A percentile compares a stretch with the other conserved stretches of the same genome.
These are phyloP conservation scores for Rhizopogon roseolus DNA, from an alignment of 768 basidiomycete genomes.

Conservation along the genomic window DNA sequence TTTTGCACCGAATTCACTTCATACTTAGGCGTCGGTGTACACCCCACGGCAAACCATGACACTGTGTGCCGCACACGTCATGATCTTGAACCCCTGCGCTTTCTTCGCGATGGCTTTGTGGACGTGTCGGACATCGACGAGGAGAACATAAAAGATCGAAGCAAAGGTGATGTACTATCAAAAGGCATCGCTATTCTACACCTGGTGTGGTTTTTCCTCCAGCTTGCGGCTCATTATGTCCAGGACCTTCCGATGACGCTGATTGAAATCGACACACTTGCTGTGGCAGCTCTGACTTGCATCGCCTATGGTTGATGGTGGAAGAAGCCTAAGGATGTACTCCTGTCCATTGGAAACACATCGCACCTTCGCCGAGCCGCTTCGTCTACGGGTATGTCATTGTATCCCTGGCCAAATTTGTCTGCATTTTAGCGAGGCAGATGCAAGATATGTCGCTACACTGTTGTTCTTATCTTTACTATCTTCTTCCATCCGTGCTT, in stretches of 20 bases:
- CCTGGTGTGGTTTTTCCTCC: conserved; percentile 29
- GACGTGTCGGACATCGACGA: conserved; percentile 3
- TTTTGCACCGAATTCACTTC: too few species aligned
- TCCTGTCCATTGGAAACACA: not conserved
- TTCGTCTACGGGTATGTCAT: not conserved
- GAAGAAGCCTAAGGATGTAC: conserved; percentile 34
- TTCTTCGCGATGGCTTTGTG: not conserved
- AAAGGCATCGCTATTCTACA: conserved; percentile 31
- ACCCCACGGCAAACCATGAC: too few species aligned
- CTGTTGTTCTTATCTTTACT: not conserved
- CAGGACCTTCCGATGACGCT: conserved; percentile 25
- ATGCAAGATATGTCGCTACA: not conserved
- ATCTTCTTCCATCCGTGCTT: not conserved
- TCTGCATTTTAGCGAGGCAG: not conserved
- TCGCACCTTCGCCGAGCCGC: not conserved
- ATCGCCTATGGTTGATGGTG: conserved; percentile 33
- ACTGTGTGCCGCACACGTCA: too few species aligned
- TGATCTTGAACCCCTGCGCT: not conserved
- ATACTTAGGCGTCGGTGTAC: too few species aligned
- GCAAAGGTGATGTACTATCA: conserved; percentile 30
- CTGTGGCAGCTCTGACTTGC: conserved; percentile 25
- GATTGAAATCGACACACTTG: conserved; percentile 33
- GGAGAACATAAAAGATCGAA: conserved; percentile 16
- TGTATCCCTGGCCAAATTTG: not conserved
- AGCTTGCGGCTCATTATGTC: conserved; percentile 20